A percentile compares a stretch with the other conserved stretches of the same genome.
These are phyloP conservation scores for Sesbania bispinosa DNA, from an alignment of 306 rosid species.

Conservation along the genomic window DNA sequence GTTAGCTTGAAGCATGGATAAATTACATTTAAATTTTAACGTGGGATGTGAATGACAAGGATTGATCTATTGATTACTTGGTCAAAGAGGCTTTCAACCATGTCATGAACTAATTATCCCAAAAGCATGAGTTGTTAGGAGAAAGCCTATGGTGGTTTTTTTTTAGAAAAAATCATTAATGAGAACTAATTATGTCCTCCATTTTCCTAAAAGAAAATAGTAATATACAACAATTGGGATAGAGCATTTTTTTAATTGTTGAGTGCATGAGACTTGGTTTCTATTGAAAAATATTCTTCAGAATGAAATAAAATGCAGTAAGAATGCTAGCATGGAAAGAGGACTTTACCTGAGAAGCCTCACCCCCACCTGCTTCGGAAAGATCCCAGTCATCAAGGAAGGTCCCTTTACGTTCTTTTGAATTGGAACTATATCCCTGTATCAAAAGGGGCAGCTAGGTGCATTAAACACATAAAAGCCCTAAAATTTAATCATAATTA, in stretches of 20 bases:
- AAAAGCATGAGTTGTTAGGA: not conserved
- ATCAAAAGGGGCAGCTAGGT: slow-evolving; percentile 22
- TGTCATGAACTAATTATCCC: not conserved
- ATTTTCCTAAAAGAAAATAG: slow-evolving; percentile 11
- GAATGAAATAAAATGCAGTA: slow-evolving; percentile 14
- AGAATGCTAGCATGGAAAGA: slow-evolving; percentile 5
- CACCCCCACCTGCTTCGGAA: slow-evolving; percentile 73
- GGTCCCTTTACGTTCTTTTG: slow-evolving; percentile 78
- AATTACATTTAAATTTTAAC: not conserved
- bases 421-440: slow-evolving; percentile 85
- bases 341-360: slow-evolving; percentile 70
- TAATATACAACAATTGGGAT: not conserved
- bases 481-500: slow-evolving; percentile 1
- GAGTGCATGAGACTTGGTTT: slow-evolving; percentile 11
- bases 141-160: not conserved
- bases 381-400: slow-evolving; percentile 96
- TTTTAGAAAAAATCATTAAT: not conserved
- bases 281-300: not conserved
- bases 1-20: not conserved
- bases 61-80: not conserved
- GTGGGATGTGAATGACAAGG: not conserved
- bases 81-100: not conserved
- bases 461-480: slow-evolving; percentile 7
- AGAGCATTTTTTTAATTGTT: slow-evolving; percentile 1
- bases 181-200: not conserved